Evolutionary conservation across 2,329 filamentous ascomycete genomes (phyloP).

Genomic region (Endothia cerciana): DNA sequence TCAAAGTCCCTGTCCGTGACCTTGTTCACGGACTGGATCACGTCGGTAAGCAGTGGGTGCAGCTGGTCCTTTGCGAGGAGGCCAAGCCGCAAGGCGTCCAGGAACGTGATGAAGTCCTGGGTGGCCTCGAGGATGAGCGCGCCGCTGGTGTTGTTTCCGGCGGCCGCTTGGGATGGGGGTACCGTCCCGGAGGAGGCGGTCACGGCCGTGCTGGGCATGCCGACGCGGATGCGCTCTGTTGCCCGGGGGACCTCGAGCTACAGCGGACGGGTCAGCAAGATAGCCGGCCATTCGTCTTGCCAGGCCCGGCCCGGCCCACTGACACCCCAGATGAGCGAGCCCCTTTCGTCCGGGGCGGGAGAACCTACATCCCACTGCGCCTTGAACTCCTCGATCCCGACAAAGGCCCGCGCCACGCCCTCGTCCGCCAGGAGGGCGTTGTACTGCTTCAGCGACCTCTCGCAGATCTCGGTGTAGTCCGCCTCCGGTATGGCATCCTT

Average conservation of each 20-base stretch:
- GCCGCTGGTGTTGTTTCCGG: conserved; percentile 52
- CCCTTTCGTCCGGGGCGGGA: too few relatives aligned
- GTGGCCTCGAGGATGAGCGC: conserved; percentile 85
- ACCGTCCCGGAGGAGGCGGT: conserved; percentile 53
- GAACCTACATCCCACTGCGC: conserved; percentile 81
- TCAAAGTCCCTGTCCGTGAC: conserved; percentile 96
- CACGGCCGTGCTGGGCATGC: conserved; percentile 83
- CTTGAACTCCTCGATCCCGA: conserved; percentile 89
- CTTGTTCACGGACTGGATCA: conserved; percentile 96
- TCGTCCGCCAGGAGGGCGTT: conserved; percentile 92
- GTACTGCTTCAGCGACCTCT: conserved; percentile 92
- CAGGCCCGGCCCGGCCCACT: too few relatives aligned
- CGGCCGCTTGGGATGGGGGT: conserved; percentile 43
- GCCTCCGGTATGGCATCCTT: conserved; percentile 91
- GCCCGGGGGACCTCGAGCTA: conserved; percentile 94
- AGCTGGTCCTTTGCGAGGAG: conserved; percentile 93
- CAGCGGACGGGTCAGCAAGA: conserved; percentile 22
- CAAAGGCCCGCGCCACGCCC: conserved; percentile 84
- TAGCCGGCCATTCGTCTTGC: too few relatives aligned
- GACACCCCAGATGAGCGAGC: background rate
- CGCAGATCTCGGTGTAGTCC: conserved; percentile 96
- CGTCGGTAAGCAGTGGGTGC: conserved; percentile 92
- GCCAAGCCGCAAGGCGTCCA: conserved; percentile 91
- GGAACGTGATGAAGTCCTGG: conserved; percentile 97
- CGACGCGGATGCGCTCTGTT: conserved; percentile 88